Evolutionary conservation across 805 yeast genomes (phyloP), one percentile per base, ranked within the genome.

Genomic region (Saccharomyces mikatae): DNA sequence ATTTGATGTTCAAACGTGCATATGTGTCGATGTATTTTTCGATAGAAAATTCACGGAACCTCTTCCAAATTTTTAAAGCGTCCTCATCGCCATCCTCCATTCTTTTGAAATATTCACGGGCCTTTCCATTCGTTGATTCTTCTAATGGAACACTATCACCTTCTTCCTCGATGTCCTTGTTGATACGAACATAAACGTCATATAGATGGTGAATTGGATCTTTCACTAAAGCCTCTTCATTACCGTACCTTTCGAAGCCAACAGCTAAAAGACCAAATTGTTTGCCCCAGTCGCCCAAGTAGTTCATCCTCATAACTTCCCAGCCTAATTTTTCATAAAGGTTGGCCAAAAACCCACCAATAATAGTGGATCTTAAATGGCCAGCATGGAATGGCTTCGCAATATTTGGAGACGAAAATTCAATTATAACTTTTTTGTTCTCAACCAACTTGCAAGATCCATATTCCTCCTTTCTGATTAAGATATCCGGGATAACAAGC

Each of bases 341-440:
- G 72, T 91, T 92, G 44, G 96, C 74, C 50, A 92, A 72, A 74
- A 90, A 94, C 6, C 98, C 98, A 62, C 99, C 99, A 69, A 92
- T 92, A 68, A 92, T 92, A 48, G 99, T 92, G 46, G 96, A 87
- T 73, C 99, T 85, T 72, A 92, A 81, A 72, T 92, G 99, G 54
- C 99, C 99, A 53, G 99, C 99, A 70, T 92, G 99, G 86, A 92
- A 92, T 14, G 99, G 99, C 75, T 92, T 92, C 60, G 99, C 99
- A 67, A 92, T 91, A 74, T 92, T 92, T 60, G 99, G 99, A 41
- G 97, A 91, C 1, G 96, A 89, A 66, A 92, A 92, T 73, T 92
- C 99, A 60, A 94, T 80, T 48, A 89, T 64, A 17, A 87, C 77
- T 60, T 77, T 84, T 74, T 89, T 86, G 59, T 82, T 83, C 47